Percentiles rank a stretch among this genome's conserved stretches.
Conservation (phyloP, 768 basidiomycete species). For the Solioccasus polychromus region DNA sequence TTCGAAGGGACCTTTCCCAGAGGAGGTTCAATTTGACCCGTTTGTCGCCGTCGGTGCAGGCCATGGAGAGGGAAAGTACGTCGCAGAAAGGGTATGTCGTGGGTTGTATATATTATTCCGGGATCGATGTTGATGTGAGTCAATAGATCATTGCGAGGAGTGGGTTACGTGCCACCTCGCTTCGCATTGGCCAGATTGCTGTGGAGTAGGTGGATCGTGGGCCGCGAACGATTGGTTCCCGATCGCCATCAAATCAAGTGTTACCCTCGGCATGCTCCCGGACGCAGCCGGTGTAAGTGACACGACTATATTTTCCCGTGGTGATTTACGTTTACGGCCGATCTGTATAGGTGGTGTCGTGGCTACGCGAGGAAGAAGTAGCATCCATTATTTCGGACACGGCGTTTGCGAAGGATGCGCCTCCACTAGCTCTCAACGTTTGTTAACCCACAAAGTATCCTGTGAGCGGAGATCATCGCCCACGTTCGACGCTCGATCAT, state of each 20-base stretch:
- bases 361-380: slow-evolving; percentile 42
- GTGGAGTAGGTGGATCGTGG: slow-evolving; percentile 43
- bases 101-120: not conserved
- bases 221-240: slow-evolving; percentile 47
- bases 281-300: slow-evolving; percentile 33
- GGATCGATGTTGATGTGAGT: not conserved
- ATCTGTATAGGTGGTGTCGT: slow-evolving; percentile 33
- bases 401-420: slow-evolving; percentile 15
- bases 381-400: slow-evolving; percentile 33
- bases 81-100: slow-evolving; percentile 35
- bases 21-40: slow-evolving; percentile 33
- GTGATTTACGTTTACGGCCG: not conserved
- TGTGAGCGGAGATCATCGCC: slow-evolving; percentile 32
- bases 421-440: slow-evolving; percentile 34
- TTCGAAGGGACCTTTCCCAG: slow-evolving; percentile 31
- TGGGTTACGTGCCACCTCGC: slow-evolving; percentile 33
- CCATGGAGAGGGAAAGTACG: slow-evolving; percentile 48
- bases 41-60: slow-evolving; percentile 38
- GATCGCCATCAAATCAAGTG: slow-evolving; percentile 36
- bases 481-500: slow-evolving; percentile 20
- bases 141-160: slow-evolving; percentile 37
- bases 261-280: slow-evolving; percentile 28
- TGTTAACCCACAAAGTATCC: slow-evolving; percentile 35
- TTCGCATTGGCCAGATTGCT: slow-evolving; percentile 47
- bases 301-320: too few relatives aligned